Evolutionary conservation across 108 stramenopile species (phyloP), one percentile per base, ranked within the genome.

Genomic region (Nitzschia inconspicua): DNA sequence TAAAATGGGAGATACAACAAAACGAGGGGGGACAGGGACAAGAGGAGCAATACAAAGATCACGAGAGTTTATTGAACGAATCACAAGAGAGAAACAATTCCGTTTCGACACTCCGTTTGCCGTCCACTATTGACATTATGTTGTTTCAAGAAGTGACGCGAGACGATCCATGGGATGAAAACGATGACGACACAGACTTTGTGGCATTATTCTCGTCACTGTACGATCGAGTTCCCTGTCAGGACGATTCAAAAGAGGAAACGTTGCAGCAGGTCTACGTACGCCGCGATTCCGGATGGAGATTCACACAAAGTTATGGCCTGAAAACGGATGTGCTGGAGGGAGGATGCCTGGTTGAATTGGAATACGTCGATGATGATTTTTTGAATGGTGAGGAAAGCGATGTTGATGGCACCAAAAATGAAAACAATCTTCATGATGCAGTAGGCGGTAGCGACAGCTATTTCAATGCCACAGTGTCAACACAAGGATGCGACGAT

Each of bases 291-390:
- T 27, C 48, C 14, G 48, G 48, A 26, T 49, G 48, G 48, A 8
- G 6, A 9, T n/a, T n/a, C 25, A 26, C 1, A 4, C 8, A 6
- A 2, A 29, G 29, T 9, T 11, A 29, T 8, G 29, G 29, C 4
- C 48, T 49, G 24, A 11, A 14, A 23, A n/a, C n/a, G n/a, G 25
- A 28, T 1, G 48, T 29, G 10, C 25, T 49, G 2, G 26, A 29
- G 22, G 48, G 48, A n/a, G 48, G 48, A 26, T 49, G 48, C 48
- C 48, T 49, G 29, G 48, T 29, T 29, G 48, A 49, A 23, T 49
- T 49, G 4, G 25, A 28, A 28, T n/a, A n/a, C n/a, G n/a, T n/a
- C n/a, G n/a, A n/a, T n/a, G n/a, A n/a, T n/a, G n/a, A n/a, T n/a
- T n/a, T n/a, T n/a, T n/a, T n/a, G n/a, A n/a, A n/a, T n/a, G n/a